phyloP scores from a whole-genome alignment of 805 yeast genomes.

The Starmerella kuoi region DNA sequence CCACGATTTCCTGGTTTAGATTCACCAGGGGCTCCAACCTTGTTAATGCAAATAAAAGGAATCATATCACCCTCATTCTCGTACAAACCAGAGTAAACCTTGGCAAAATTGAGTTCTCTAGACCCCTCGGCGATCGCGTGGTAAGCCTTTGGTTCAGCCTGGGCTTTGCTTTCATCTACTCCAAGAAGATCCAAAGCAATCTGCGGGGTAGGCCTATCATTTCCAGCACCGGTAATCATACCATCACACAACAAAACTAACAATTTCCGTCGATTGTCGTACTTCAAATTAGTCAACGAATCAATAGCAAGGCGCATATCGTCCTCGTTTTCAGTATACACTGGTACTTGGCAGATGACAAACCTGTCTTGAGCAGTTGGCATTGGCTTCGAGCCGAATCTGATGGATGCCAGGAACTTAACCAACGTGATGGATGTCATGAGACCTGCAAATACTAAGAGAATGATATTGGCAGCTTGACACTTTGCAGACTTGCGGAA shows the following conservation, averaged over 20 bases:
- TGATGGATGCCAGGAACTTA: slow-evolving; percentile 32
- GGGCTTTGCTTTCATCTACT: slow-evolving; percentile 37
- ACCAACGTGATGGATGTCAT: slow-evolving; percentile 31
- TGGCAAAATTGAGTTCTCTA: slow-evolving; percentile 48
- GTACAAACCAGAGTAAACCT: slow-evolving; percentile 51
- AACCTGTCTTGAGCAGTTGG: slow-evolving; percentile 33
- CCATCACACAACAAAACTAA: slow-evolving; percentile 50
- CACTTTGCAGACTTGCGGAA: slow-evolving; percentile 32
- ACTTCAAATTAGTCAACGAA: slow-evolving; percentile 43
- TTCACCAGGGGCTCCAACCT: slow-evolving; percentile 47
- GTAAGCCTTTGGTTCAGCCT: slow-evolving; percentile 36
- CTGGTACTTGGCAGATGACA: slow-evolving; percentile 35
- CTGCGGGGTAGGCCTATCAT: slow-evolving; percentile 44
- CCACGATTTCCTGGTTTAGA: slow-evolving; percentile 51
- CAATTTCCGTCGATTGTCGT: slow-evolving; percentile 46
- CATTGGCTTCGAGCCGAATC: slow-evolving; percentile 30
- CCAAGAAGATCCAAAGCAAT: slow-evolving; percentile 39
- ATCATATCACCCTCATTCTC: slow-evolving; percentile 43
- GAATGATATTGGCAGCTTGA: slow-evolving; percentile 32
- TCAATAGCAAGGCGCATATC: slow-evolving; percentile 46
- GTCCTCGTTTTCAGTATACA: slow-evolving; percentile 46
- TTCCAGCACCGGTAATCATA: slow-evolving; percentile 47
- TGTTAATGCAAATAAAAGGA: slow-evolving; percentile 43
- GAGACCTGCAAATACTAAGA: slow-evolving; percentile 31
- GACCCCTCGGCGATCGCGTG: slow-evolving; percentile 51